Conservation (phyloP, 2,329 filamentous ascomycete genomes). For the Grosmannia clavigera region DNA sequence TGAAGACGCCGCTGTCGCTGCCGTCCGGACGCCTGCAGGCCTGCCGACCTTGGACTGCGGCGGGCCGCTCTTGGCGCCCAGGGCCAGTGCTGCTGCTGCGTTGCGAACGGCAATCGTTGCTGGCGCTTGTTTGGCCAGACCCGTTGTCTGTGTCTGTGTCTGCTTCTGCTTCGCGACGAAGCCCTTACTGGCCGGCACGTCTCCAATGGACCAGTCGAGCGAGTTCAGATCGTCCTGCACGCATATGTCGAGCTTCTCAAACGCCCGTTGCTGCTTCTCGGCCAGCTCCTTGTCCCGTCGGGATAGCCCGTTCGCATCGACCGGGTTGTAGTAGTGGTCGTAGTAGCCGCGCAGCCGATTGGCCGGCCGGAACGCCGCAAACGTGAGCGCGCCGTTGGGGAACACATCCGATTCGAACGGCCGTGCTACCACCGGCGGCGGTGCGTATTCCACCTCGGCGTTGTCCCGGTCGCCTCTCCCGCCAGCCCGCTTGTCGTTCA, state of each 20-base stretch:
- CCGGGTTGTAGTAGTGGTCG: slow-evolving; percentile 45
- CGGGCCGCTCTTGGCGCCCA: slow-evolving; percentile 16
- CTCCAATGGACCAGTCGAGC: slow-evolving; percentile 46
- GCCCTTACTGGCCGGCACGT: slow-evolving; percentile 37
- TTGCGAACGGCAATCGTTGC: slow-evolving; percentile 41
- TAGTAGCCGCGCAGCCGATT: slow-evolving; percentile 52
- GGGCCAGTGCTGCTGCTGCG: slow-evolving; percentile 40
- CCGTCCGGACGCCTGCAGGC: slow-evolving; percentile 11
- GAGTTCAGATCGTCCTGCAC: slow-evolving; percentile 55
- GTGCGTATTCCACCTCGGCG: slow-evolving; percentile 81
- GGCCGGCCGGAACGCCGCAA: slow-evolving; percentile 43
- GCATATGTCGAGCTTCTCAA: slow-evolving; percentile 50
- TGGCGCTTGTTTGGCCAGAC: slow-evolving; percentile 17
- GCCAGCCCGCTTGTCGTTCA: slow-evolving; percentile 31
- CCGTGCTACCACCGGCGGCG: slow-evolving; percentile 55
- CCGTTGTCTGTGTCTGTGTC: not conserved
- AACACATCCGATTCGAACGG: slow-evolving; percentile 60
- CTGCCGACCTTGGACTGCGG: slow-evolving; percentile 11
- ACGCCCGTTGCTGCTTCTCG: slow-evolving; percentile 34
- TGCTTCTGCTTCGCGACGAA: slow-evolving; percentile 16
- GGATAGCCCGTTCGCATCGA: slow-evolving; percentile 56
- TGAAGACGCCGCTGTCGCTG: slow-evolving; percentile 4
- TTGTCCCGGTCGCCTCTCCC: slow-evolving; percentile 41
- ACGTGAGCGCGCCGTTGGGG: slow-evolving; percentile 41
- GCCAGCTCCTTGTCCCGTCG: slow-evolving; percentile 49